Conservation (phyloP, 2,329 filamentous ascomycete genomes). For the Cladophialophora psammophila region DNA sequence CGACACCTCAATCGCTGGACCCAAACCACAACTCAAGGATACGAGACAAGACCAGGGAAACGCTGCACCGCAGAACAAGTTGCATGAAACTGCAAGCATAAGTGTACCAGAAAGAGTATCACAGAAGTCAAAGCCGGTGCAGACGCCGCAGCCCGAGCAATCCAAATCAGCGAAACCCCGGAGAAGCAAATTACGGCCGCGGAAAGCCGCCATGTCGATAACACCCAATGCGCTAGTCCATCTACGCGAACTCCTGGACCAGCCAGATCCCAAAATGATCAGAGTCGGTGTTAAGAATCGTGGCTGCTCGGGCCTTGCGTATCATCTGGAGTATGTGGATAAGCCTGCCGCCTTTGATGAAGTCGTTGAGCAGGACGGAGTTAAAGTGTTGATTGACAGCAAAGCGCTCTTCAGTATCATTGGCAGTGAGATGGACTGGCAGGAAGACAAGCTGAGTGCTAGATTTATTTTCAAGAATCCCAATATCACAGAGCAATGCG, state of each 20-base stretch:
- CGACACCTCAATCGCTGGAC: constrained; percentile 67
- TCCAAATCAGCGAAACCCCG: constrained; percentile 56
- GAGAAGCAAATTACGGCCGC: constrained; percentile 73
- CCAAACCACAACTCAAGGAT: constrained; percentile 56
- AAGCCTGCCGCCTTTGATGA: constrained; percentile 89
- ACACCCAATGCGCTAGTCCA: constrained; percentile 81
- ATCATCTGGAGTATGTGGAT: constrained; percentile 94
- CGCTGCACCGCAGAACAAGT: constrained; percentile 33
- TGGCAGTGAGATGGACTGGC: constrained; percentile 98
- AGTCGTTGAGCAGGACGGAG: constrained; percentile 91
- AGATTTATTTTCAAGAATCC: constrained; percentile 95
- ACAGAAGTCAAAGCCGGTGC: constrained; percentile 67
- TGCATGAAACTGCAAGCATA: constrained; percentile 49
- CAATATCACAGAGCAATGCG: constrained; percentile 97
- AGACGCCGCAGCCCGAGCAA: constrained; percentile 24
- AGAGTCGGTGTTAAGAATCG: constrained; percentile 92
- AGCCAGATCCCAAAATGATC: constrained; percentile 90
- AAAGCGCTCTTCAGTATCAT: constrained; percentile 98
- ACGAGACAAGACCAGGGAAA: constrained; percentile 54
- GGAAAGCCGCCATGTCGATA: constrained; percentile 90
- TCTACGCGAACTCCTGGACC: constrained; percentile 76
- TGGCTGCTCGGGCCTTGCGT: constrained; percentile 91
- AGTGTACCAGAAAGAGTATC: constrained; percentile 69
- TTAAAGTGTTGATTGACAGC: constrained; percentile 94
- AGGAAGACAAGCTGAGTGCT: constrained; percentile 91